Evolutionary conservation across 495 filamentous ascomycete genomes (phyloP), one percentile per base, ranked within the genome.

Genomic region (Lichenothelia convexa): DNA sequence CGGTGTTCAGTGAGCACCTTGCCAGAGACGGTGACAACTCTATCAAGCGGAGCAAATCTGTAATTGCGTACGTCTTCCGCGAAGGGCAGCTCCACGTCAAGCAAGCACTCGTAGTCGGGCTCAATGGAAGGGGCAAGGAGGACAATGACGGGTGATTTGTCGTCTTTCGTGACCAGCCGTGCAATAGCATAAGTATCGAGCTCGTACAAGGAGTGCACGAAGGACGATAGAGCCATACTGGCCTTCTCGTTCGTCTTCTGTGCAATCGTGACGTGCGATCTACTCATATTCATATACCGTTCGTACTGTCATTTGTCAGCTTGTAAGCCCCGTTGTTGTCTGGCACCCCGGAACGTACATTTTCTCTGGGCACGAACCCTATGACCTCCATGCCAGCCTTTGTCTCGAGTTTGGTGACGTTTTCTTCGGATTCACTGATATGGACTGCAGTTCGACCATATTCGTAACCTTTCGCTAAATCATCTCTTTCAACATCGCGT

Each of bases 71-170:
- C 63, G 53, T 99, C 91, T 58, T 99, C 91, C 2, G 79, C 70
- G 47, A 92, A 95, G 3, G 89, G 89, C n/a, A 97, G 67, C 39
- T 91, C 84, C 3, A 86, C 68, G 53, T 97, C 91, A 41, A 92
- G 70, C 11, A 99, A 65, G 45, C 80, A 84, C 53, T 95, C 91
- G 43, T 78, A 78, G 29, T 87, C 78, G 13, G 69, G 61, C 44
- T 91, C 83, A 34, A 93, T 78, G 2, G 63, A 72, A 1, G 74
- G 91, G 1, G 80, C 80, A 27, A 99, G 72, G 7, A 94, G 60
- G n/a, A 93, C 51, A 1, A 95, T 62, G 16, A 75, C 42, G 3
- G 87, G 86, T 1, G 75, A 66, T 41, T 78, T 78, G 39, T 69
- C 68, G 40, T 86, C 80, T 48, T 92, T 93, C 12, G 64, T 57